These are phyloP conservation scores for apple (Malus domestica) DNA, from an alignment of 306 rosid species.

Conservation along the genomic window DNA sequence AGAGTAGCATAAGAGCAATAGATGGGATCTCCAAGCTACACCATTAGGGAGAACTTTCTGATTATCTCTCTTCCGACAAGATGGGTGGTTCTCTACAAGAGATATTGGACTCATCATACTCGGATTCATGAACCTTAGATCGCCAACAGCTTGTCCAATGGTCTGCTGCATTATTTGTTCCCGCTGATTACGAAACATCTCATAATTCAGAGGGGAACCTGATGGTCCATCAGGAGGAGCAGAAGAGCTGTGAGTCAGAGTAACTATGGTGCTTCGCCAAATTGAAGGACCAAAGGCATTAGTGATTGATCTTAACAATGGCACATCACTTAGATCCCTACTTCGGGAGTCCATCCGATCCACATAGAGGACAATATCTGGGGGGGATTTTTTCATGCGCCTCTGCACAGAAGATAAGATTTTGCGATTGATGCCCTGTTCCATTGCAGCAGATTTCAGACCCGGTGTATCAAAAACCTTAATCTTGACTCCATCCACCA, in stretches of 20 bases:
- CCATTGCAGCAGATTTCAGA: slow-evolving; percentile 71
- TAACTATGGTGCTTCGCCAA: slow-evolving; percentile 75
- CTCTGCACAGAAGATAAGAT: slow-evolving; percentile 64
- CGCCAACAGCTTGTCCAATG: slow-evolving; percentile 95
- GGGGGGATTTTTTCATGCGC: slow-evolving; percentile 68
- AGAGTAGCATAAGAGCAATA: slow-evolving; percentile 78
- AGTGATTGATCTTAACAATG: slow-evolving; percentile 59
- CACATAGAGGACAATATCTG: slow-evolving; percentile 84
- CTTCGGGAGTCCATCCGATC: slow-evolving; percentile 88
- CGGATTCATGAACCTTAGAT: slow-evolving; percentile 77
- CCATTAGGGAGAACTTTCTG: slow-evolving; percentile 97
- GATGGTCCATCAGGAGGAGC: slow-evolving; percentile 99
- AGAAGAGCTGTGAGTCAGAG: slow-evolving; percentile 85
- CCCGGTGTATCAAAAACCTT: slow-evolving; percentile 92
- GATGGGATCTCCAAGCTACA: slow-evolving; percentile 79
- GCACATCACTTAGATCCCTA: slow-evolving; percentile 86
- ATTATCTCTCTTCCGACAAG: slow-evolving; percentile 94
- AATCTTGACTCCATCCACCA: slow-evolving; percentile 73
- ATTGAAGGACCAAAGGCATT: slow-evolving; percentile 64
- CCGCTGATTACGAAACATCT: slow-evolving; percentile 87
- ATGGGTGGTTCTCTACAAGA: slow-evolving; percentile 91
- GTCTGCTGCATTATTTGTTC: slow-evolving; percentile 87
- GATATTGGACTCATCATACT: slow-evolving; percentile 78
- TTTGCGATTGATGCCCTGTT: slow-evolving; percentile 56
- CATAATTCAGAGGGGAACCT: slow-evolving; percentile 82